Evolutionary conservation across 106 monocot species (phyloP), one percentile per base, ranked within the genome.

Genomic region (Dendrobium nobile): DNA sequence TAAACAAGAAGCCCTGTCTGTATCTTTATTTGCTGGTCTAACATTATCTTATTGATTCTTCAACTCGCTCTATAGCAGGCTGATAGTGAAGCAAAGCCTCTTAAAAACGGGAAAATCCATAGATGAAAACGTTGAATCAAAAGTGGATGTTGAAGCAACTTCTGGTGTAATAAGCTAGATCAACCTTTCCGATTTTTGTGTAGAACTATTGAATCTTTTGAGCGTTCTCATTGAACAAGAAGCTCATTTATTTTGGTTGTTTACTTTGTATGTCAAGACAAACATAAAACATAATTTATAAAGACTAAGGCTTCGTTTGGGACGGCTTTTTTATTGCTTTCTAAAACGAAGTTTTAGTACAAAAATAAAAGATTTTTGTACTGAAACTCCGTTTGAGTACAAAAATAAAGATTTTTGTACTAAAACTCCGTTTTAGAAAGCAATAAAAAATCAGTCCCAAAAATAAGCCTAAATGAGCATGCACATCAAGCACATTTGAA

Each of bases 101-200:
- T 20, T 6, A 4, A 44, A 74, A 74, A 16, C 40, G 43, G 74
- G 74, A 44, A 74, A 74, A 44, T 74, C 74, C 74, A 44, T 41
- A n/a, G 43, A 18, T 74, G 74, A 74, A 22, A 42, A 20, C n/a
- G 3, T 7, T 44, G 74, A 41, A 74, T 74, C 74, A 8, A 74
- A 74, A 44, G 43, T 10, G n/a, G 74, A 74, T 43, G 74, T 0
- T 44, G 74, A 44, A 44, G 74, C 74, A 74, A 74, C 43, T 22
- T 74, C 74, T 17, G 43, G 8, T 74, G 42, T n/a, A 74, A 74
- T 44, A 74, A 74, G 43, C n/a, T 42, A 6, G 74, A 74, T 43
- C 74, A 74, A 74, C 41, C 74, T 74, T 44, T n/a, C n/a, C n/a
- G n/a, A 54, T 11, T 16, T 56, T 56, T 18, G 15, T 56, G 19